phyloP scores from a whole-genome alignment of 2,329 filamentous ascomycete species.

The Parafenestella ontariensis region DNA sequence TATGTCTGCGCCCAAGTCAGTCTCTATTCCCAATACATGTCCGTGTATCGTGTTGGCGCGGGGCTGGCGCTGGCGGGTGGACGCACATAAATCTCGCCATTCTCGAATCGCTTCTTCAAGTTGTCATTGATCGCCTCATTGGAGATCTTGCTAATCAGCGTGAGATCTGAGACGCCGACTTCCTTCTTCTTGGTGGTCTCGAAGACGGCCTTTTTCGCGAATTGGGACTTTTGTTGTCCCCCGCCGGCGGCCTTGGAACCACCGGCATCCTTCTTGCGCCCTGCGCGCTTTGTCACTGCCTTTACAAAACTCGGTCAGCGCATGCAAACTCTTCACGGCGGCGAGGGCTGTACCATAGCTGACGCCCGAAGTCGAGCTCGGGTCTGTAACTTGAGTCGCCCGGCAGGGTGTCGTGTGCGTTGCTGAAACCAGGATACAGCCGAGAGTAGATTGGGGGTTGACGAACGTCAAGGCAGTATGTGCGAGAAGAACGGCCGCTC shows the following conservation, averaged over 20 bases:
- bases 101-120: constrained; percentile 96
- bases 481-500: constrained; percentile 13
- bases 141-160: constrained; percentile 95
- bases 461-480: constrained; percentile 3
- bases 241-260: constrained; percentile 54
- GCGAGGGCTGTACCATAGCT: constrained; percentile 40
- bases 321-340: constrained; percentile 3
- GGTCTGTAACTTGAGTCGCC: constrained; percentile 16
- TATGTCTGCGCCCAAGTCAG: constrained; percentile 71
- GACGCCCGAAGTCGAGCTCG: constrained; percentile 42
- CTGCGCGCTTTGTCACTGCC: constrained; percentile 65
- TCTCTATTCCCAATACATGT: constrained; percentile 16
- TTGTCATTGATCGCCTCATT: constrained; percentile 99
- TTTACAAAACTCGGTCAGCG: constrained; percentile 38
- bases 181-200: constrained; percentile 99
- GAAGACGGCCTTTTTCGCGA: constrained; percentile 94
- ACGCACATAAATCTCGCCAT: constrained; percentile 89
- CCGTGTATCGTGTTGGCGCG: constrained; percentile 21
- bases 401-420: constrained; percentile 20
- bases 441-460: background rate
- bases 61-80: constrained; percentile 31
- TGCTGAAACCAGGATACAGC: constrained; percentile 4
- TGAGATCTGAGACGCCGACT: constrained; percentile 97
- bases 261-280: constrained; percentile 62
- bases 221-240: constrained; percentile 60